Evolutionary conservation across 257 asterid genomes (phyloP), one percentile per base, ranked within the genome.

Genomic region (Scutellaria barbata): DNA sequence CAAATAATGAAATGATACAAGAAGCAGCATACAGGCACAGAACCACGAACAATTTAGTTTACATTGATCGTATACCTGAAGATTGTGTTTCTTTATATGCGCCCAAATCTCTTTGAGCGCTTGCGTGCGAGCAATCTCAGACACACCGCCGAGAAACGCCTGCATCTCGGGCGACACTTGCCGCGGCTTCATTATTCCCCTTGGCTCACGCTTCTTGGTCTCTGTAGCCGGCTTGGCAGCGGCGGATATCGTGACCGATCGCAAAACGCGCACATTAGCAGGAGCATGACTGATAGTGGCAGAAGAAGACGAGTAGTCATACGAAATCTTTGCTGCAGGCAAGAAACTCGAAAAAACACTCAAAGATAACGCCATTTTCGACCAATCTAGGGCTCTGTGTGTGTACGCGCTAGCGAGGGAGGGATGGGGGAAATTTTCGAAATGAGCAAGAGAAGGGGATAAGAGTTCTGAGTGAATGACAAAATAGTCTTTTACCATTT

Each of bases 141-240:
- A 7, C 8, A 84, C 83, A 10, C 96, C 96, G 13, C 96, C 98
- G 52, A 90, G 89, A 73, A 93, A 90, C n/a, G 85, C 90, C 83
- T 81, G 94, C 96, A 90, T 89, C 70, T 87, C 96, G 42, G 89
- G 89, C 9, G 98, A 89, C 2, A 94, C 96, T 0, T 78, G 82
- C 58, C 86, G 85, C 16, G 98, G 97, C 86, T 89, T 90, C 96
- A 81, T 86, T 69, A 90, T 86, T 7, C 98, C 96, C 71, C 95
- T 79, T 22, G 91, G 92, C 73, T 81, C 88, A 67, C 88, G 89
- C 78, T 85, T 87, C 89, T 81, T 87, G 63, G 86, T 80, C 80
- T 89, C 96, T 40, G 88, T 69, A 10, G 82, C 82, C 55, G 89
- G 86, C 85, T 86, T 86, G 18, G 96, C 75, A 30, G 84, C 80